A percentile compares a stretch with the other conserved stretches of the same genome.
Conservation (phyloP, 495 filamentous ascomycete genomes). For the Daldinia loculata region DNA sequence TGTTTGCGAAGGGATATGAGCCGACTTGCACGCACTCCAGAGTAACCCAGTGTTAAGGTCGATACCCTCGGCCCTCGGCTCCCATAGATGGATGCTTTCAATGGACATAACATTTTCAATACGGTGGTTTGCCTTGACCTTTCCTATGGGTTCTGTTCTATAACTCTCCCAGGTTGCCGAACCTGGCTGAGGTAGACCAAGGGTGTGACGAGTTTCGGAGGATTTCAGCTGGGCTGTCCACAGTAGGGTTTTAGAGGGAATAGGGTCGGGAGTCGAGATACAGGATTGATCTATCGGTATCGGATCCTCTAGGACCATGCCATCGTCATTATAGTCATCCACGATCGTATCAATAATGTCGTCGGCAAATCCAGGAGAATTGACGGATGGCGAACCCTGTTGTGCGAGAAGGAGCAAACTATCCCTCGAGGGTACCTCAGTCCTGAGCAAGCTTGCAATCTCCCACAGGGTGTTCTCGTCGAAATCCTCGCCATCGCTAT, state of each 20-base stretch:
- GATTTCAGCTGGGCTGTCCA: constrained; percentile 26
- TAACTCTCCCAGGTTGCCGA: constrained; percentile 40
- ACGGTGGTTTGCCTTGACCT: constrained; percentile 21
- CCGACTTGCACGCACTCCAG: constrained; percentile 32
- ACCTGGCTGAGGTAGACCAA: constrained; percentile 44
- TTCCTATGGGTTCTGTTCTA: constrained; percentile 16
- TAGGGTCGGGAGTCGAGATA: neutral
- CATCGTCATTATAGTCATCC: constrained; percentile 47
- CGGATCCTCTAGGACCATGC: constrained; percentile 33
- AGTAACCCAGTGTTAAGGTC: constrained; percentile 15
- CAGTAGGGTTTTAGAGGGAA: constrained; percentile 11
- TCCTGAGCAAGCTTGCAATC: constrained; percentile 62
- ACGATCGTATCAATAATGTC: constrained; percentile 45
- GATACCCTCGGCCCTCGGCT: constrained; percentile 24
- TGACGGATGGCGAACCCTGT: constrained; percentile 18
- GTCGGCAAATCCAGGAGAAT: constrained; percentile 33
- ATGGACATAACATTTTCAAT: constrained; percentile 26
- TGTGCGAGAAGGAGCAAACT: constrained; percentile 50
- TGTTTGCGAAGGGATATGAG: constrained; percentile 10
- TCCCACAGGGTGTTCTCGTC: constrained; percentile 66
- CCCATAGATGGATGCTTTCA: constrained; percentile 46
- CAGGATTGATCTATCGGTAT: constrained; percentile 21
- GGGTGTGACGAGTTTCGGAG: constrained; percentile 1
- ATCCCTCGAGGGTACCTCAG: constrained; percentile 56
- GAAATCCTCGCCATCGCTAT: constrained; percentile 55